These are phyloP conservation scores for Scedosporium minutisporum DNA, from an alignment of 2,329 filamentous ascomycete genomes.

Conservation along the genomic window DNA sequence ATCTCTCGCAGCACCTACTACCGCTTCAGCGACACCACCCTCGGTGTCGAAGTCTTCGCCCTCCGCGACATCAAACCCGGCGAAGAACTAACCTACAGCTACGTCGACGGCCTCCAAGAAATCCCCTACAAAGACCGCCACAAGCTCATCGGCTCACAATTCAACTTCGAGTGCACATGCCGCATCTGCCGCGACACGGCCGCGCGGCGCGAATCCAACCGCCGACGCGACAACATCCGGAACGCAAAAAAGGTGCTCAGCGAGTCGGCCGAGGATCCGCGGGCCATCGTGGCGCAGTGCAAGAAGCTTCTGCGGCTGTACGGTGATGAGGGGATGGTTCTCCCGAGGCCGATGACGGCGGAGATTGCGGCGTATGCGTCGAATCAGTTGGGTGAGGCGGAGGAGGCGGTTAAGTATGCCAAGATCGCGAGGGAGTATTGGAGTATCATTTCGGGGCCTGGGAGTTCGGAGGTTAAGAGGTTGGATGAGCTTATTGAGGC, in stretches of 20 bases:
- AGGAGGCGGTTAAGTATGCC: constrained; percentile 1
- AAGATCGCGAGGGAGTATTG: not conserved
- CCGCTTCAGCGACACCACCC: constrained; percentile 8
- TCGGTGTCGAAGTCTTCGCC: constrained; percentile 5
- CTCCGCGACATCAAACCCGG: constrained; percentile 3
- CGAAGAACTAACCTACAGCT: constrained; percentile 7
- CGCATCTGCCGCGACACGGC: constrained; percentile 1
- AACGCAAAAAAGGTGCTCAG: not conserved
- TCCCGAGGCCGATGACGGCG: not conserved
- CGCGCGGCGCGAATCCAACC: not conserved
- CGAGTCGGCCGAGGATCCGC: not conserved
- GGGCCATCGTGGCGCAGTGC: not conserved
- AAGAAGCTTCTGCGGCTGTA: constrained; percentile 1
- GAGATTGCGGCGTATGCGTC: constrained; percentile 8
- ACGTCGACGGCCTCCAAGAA: constrained; percentile 4
- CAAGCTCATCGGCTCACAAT: not conserved
- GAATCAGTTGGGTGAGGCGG: constrained; percentile 6
- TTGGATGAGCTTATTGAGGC: constrained; percentile 5
- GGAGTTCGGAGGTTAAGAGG: constrained; percentile 6
- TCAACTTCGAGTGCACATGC: constrained; percentile 8
- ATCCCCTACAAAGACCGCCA: constrained; percentile 2
- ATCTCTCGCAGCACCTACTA: constrained; percentile 4
- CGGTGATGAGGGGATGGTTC: constrained; percentile 7
- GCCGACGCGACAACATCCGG: constrained; percentile 1
- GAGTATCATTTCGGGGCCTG: constrained; percentile 1